These are phyloP conservation scores for Gastrodia elata DNA, from an alignment of 106 monocot species.

Conservation along the genomic window DNA sequence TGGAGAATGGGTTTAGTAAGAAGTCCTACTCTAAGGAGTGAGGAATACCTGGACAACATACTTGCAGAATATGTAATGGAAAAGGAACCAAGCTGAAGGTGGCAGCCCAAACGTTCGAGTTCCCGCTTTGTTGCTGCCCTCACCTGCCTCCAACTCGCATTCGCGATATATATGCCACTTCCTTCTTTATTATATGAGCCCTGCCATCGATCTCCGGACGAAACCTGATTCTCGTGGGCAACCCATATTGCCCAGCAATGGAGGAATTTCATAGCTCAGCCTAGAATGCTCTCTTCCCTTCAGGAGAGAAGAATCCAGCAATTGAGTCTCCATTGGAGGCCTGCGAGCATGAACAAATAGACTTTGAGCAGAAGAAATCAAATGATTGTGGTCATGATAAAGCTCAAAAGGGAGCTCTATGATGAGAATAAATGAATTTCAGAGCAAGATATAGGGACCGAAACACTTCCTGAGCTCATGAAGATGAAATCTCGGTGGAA, in stretches of 20 bases:
- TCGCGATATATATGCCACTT: constrained; percentile 90
- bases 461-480: constrained; percentile 75
- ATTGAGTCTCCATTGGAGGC: constrained; percentile 31
- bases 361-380: constrained; percentile 93
- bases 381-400: constrained; percentile 69
- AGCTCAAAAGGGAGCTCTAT: constrained; percentile 78
- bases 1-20: constrained; percentile 55
- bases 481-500: constrained; percentile 79
- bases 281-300: constrained; percentile 28
- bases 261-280: constrained; percentile 65
- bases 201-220: constrained; percentile 55
- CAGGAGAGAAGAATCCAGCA: constrained; percentile 30
- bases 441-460: constrained; percentile 41
- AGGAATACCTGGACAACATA: constrained; percentile 71
- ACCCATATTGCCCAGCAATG: constrained; percentile 65
- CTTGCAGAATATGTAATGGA: constrained; percentile 59
- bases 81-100: constrained; percentile 34
- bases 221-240: constrained; percentile 93
- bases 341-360: constrained; percentile 79
- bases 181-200: constrained; percentile 99
- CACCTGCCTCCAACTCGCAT: constrained; percentile 76
- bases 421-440: constrained; percentile 67
- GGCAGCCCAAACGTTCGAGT: constrained; percentile 11
- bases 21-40: constrained; percentile 52
- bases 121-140: constrained; percentile 75